These are phyloP conservation scores for Conidiobolus incongruus DNA, from an alignment of 371 early-diverging fungal genomes.

Conservation along the genomic window DNA sequence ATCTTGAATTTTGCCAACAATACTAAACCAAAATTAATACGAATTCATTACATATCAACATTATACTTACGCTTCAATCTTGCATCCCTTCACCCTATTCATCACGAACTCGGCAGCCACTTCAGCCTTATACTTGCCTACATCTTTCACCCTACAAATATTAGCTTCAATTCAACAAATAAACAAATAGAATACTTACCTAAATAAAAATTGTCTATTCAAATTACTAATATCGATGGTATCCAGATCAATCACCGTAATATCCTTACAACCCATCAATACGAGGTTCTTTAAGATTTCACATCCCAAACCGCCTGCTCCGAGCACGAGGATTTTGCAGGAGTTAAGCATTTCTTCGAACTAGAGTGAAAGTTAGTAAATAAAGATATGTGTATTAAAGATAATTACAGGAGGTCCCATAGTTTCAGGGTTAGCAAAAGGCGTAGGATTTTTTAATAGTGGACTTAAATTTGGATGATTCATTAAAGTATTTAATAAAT, in stretches of 20 bases:
- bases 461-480: too few species aligned
- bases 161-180: background rate
- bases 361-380: too few species aligned
- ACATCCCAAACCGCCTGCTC: constrained; percentile 33
- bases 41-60: background rate
- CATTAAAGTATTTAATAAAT: too few species aligned
- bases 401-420: too few species aligned
- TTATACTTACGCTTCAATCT: constrained; percentile 53
- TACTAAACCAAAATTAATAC: constrained; percentile 10
- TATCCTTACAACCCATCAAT: constrained; percentile 31
- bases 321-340: constrained; percentile 22
- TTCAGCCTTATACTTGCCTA: constrained; percentile 62
- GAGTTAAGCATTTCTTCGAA: too few species aligned
- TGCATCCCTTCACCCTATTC: constrained; percentile 51
- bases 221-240: constrained; percentile 52
- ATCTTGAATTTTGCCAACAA: constrained; percentile 81
- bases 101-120: constrained; percentile 78
- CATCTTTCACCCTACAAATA: constrained; percentile 32
- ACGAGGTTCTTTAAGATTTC: constrained; percentile 44
- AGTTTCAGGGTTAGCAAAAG: too few species aligned
- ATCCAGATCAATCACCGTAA: constrained; percentile 60
- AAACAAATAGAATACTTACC: constrained; percentile 4
- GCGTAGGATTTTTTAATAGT: too few species aligned
- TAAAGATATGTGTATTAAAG: too few species aligned
- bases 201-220: constrained; percentile 57